A percentile compares a stretch with the other conserved stretches of the same genome.
These are phyloP conservation scores for Apiotrichum mycotoxinovorans DNA, from an alignment of 1,284 basidiomycete genomes.

Conservation along the genomic window DNA sequence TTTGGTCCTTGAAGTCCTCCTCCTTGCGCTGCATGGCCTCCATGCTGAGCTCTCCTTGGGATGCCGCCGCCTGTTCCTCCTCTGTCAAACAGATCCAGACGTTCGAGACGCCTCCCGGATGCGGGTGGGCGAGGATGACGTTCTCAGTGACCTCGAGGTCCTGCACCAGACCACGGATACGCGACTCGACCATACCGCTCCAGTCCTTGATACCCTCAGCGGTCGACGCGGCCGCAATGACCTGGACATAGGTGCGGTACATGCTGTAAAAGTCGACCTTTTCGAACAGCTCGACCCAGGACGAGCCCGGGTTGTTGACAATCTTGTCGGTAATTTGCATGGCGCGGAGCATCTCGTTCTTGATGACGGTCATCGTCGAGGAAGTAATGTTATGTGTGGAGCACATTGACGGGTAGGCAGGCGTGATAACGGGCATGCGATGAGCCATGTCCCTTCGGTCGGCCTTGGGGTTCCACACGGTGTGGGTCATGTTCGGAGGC, in stretches of 20 bases:
- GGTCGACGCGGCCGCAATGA: slow-evolving; percentile 83
- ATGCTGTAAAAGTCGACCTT: slow-evolving; percentile 97
- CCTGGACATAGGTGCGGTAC: slow-evolving; percentile 97
- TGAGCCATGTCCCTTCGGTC: slow-evolving; percentile 91
- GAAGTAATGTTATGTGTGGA: slow-evolving; percentile 96
- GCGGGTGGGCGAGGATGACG: slow-evolving; percentile 88
- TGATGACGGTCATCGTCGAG: slow-evolving; percentile 95
- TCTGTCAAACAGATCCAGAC: slow-evolving; percentile 76
- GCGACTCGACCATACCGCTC: slow-evolving; percentile 96
- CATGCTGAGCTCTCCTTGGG: slow-evolving; percentile 79
- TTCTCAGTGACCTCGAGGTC: slow-evolving; percentile 95
- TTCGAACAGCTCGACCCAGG: slow-evolving; percentile 86
- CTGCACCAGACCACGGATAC: slow-evolving; percentile 91
- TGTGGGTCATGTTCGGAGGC: slow-evolving; percentile 69
- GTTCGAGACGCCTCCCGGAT: slow-evolving; percentile 89
- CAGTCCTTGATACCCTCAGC: slow-evolving; percentile 90
- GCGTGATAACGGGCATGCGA: slow-evolving; percentile 99
- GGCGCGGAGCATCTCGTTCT: slow-evolving; percentile 90
- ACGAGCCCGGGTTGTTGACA: slow-evolving; percentile 61
- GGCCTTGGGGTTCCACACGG: slow-evolving; percentile 98
- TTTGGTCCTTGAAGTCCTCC: slow-evolving; percentile 73
- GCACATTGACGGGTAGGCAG: slow-evolving; percentile 99
- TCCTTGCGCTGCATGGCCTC: slow-evolving; percentile 68
- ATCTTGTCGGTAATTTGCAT: slow-evolving; percentile 91
- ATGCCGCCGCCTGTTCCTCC: slow-evolving; percentile 81